These are phyloP conservation scores for Pelargonium cotyledonis DNA, from an alignment of 441 rosid species.

Conservation along the genomic window DNA sequence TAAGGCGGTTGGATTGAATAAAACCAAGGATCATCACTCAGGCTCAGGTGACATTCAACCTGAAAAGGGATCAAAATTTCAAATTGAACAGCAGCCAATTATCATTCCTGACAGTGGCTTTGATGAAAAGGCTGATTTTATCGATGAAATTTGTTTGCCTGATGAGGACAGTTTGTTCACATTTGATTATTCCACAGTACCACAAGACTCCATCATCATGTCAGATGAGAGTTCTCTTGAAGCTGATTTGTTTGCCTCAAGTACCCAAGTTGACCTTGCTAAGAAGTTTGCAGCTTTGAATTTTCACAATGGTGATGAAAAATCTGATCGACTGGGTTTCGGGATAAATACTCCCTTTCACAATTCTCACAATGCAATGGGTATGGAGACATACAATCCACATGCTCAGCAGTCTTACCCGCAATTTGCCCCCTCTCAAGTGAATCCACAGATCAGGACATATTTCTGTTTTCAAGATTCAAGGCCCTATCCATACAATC, in stretches of 20 bases:
- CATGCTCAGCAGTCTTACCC: constrained; percentile 12
- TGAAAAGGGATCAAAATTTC: constrained; percentile 10
- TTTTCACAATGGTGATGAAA: constrained; percentile 1
- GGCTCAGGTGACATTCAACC: constrained; percentile 6
- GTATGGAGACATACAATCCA: constrained; percentile 14
- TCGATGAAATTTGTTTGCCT: constrained; percentile 31
- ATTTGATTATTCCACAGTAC: constrained; percentile 22
- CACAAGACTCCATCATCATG: constrained; percentile 12
- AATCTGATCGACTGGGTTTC: constrained; percentile 13
- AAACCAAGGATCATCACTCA: constrained; percentile 1
- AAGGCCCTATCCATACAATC: constrained; percentile 11
- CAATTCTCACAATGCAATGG: constrained; percentile 4
- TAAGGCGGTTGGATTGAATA: constrained; percentile 11
- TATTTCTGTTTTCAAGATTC: constrained; percentile 9
- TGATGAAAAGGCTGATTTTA: constrained; percentile 14
- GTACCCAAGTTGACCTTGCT: constrained; percentile 9
- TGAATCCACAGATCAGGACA: constrained; percentile 11
- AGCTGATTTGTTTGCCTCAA: constrained; percentile 11
- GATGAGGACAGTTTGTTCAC: constrained; percentile 44
- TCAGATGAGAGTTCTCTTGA: constrained; percentile 7
- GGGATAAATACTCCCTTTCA: constrained; percentile 9
- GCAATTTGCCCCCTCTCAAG: constrained; percentile 13
- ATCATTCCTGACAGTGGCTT: constrained; percentile 5
- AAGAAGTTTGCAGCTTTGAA: constrained; percentile 9
- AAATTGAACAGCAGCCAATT: constrained; percentile 11